These are phyloP conservation scores for Neurospora sp. DNA, from an alignment of 495 filamentous ascomycete genomes.

Conservation along the genomic window DNA sequence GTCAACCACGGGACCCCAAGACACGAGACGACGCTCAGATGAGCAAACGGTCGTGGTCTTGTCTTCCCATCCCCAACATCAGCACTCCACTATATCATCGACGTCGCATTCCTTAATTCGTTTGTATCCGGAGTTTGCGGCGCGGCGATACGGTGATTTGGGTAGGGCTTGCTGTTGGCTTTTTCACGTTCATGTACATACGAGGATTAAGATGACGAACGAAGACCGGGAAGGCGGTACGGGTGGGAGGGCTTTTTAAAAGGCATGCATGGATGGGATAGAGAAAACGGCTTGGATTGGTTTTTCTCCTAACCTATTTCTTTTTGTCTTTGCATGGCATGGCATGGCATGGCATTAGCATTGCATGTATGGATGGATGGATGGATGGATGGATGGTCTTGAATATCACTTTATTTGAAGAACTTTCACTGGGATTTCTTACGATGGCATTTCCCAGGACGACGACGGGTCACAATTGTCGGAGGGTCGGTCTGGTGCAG, in stretches of 20 bases:
- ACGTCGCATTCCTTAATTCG: background rate
- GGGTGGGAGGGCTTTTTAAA: background rate
- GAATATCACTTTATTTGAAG: background rate
- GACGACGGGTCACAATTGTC: too few species aligned
- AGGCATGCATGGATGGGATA: background rate
- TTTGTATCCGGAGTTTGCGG: background rate
- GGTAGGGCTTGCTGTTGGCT: background rate
- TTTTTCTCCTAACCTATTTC: background rate
- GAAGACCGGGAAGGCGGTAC: background rate
- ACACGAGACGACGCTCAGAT: background rate
- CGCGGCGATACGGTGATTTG: background rate
- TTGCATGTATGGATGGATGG: background rate
- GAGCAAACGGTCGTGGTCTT: background rate
- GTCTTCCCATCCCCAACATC: background rate
- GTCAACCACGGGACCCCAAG: background rate
- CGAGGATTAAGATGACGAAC: background rate
- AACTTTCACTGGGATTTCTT: background rate
- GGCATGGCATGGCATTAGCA: background rate
- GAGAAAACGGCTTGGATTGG: background rate
- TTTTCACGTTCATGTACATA: background rate
- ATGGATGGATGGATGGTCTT: background rate
- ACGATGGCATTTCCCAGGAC: background rate
- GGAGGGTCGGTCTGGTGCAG: background rate
- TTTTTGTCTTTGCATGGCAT: background rate
- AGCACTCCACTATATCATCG: background rate